Conservation (phyloP, 371 early-diverging fungal genomes). For the Umbelopsis sp. region DNA sequence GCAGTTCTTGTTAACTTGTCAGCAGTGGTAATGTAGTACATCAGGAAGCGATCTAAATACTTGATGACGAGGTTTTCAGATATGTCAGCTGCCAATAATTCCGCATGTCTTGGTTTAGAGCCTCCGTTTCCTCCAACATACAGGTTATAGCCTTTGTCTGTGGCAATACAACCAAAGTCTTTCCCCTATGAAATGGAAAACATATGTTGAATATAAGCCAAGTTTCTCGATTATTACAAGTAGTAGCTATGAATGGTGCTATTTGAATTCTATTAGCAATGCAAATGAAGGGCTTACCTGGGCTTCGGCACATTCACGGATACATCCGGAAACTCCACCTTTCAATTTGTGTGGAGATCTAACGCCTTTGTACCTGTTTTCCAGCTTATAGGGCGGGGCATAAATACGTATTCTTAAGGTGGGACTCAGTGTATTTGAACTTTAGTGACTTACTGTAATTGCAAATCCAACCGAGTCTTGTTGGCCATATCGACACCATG, state of each 20-base stretch:
- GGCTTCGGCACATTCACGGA: conserved; percentile 76
- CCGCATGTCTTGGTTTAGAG: conserved; percentile 68
- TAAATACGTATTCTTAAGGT: not conserved
- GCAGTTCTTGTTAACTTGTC: conserved; percentile 69
- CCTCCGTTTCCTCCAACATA: conserved; percentile 77
- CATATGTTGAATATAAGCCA: not conserved
- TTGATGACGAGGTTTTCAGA: conserved; percentile 55
- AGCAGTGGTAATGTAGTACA: conserved; percentile 74
- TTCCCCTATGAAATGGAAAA: conserved; percentile 19
- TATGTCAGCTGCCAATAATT: conserved; percentile 58
- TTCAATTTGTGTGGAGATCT: conserved; percentile 72
- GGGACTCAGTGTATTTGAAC: not conserved
- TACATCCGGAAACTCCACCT: conserved; percentile 64
- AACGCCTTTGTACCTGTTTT: conserved; percentile 70
- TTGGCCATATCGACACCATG: conserved; percentile 73
- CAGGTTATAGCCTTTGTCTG: conserved; percentile 72
- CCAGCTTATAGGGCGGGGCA: conserved; percentile 32
- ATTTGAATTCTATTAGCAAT: no score
- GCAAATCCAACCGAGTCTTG: conserved; percentile 74
- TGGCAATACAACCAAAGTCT: conserved; percentile 67
- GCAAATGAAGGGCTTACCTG: conserved; percentile 28
- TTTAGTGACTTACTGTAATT: conserved; percentile 30
- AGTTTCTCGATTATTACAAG: no score
- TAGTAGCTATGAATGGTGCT: no score
- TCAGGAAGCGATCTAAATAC: conserved; percentile 69